These are phyloP conservation scores for Penicillium sp. DNA, from an alignment of 2,329 filamentous ascomycete genomes.

Conservation along the genomic window DNA sequence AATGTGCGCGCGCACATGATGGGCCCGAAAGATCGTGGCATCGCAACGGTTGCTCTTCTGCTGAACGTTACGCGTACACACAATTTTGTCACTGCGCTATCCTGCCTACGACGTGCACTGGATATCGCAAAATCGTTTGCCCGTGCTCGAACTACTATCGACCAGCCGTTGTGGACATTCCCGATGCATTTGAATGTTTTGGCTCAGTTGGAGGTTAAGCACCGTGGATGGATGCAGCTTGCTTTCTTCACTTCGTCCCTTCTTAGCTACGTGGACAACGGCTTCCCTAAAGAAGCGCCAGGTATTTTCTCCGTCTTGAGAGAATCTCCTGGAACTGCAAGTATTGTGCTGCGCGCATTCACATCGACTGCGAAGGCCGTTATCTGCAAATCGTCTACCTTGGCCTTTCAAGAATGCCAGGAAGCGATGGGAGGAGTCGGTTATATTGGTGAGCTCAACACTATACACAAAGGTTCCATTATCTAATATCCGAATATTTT, in stretches of 20 bases:
- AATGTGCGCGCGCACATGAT: conserved; percentile 66
- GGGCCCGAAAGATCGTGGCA: conserved; percentile 64
- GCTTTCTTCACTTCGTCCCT: conserved; percentile 37
- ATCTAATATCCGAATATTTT: neutral
- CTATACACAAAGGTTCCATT: neutral
- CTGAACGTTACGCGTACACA: conserved; percentile 62
- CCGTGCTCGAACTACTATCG: conserved; percentile 34
- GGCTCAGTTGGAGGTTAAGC: conserved; percentile 38
- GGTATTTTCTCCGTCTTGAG: conserved; percentile 21
- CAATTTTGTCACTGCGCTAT: conserved; percentile 38
- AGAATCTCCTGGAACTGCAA: conserved; percentile 2
- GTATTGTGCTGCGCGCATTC: conserved; percentile 27
- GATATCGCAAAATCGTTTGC: conserved; percentile 42
- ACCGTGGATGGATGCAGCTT: conserved; percentile 38
- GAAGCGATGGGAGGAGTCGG: conserved; percentile 21
- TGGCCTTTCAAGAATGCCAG: conserved; percentile 31
- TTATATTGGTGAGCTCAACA: conserved; percentile 22
- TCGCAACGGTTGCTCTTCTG: conserved; percentile 66
- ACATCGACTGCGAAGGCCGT: conserved; percentile 36
- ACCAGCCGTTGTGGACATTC: conserved; percentile 36
- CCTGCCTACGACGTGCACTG: conserved; percentile 38
- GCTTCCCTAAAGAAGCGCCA: conserved; percentile 12
- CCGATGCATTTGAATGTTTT: conserved; percentile 41
- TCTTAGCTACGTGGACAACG: conserved; percentile 34
- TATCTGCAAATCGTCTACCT: conserved; percentile 29